Base-by-base conservation (phyloP, 1,284 basidiomycete species). In the Athelia psychrophila region DNA sequence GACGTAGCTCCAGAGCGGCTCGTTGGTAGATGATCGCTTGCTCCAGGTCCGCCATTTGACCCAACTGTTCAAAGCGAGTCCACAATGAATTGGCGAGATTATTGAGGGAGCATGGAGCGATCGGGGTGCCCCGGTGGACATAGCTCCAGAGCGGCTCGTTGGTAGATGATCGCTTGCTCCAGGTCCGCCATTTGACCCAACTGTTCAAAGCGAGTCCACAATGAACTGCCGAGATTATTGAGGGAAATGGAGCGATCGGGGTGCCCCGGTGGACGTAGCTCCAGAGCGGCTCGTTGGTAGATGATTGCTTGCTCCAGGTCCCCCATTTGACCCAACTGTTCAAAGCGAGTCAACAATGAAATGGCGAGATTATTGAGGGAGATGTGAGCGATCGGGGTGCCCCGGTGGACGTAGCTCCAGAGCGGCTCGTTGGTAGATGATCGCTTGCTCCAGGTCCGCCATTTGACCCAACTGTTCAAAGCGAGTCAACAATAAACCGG, bases 291-390 rank as follows among this genome's bases (percentile, higher is more conserved):
- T 16, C 56, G 48, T 40, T 62, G 54, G 44, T 57, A 50, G 20
- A 53, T 55, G 44, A 70, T 59, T 19, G 69, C 66, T 16, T 44
- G 51, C 25, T 71, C 59, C 27, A 71, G 51, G 55, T 74, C 72
- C 19, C 55, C 52, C 1, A 45, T 9, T 9, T 59, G 33, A 24
- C 65, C 63, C 6, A 38, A 27, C 22, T 50, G 51, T 42, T 65
- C 60, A 49, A 63, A 73, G 12, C 64, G 63, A 44, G 47, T 61
- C 50, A 60, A 40, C 27, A 72, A 57, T 1, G 63, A 61, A 5
- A 58, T 54, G 1, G 67, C 64, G 47, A 74, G 60, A 47, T 65
- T 68, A 23, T 58, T 61, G n/a, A 71, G 58, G 4, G 64, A 57
- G 25, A 55, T 48, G n/a, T 18, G 55, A 51, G 25, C 56, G 59